Conservation (phyloP, 306 rosid genomes). For the Crataegus laevigata region DNA sequence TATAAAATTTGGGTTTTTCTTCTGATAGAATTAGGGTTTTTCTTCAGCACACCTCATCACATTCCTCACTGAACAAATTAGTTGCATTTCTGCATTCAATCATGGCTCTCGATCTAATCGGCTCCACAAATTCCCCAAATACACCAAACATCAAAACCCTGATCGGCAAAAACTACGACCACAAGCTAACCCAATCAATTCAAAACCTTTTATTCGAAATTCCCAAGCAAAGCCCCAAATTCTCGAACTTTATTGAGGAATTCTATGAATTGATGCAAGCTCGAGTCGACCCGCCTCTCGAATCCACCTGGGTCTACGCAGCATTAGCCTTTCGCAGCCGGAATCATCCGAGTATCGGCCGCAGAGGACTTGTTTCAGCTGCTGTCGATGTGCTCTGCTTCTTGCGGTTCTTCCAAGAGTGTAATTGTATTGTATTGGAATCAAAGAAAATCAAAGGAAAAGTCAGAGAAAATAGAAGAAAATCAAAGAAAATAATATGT, state of each 20-base stretch:
- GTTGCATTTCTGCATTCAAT: background rate
- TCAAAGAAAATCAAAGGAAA: too few relatives aligned
- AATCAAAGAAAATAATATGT: too few relatives aligned
- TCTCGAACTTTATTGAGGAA: conserved; percentile 20
- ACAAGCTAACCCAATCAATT: conserved; percentile 39
- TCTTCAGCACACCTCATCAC: background rate
- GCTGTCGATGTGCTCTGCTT: conserved; percentile 40
- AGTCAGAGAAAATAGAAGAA: too few relatives aligned
- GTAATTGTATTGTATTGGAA: too few relatives aligned
- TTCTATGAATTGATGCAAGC: conserved; percentile 55
- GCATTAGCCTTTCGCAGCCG: conserved; percentile 38
- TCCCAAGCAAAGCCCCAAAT: conserved; percentile 19
- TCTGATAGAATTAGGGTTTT: conserved; percentile 8
- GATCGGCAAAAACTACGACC: conserved; percentile 32
- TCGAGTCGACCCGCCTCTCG: conserved; percentile 52
- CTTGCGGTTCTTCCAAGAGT: conserved; percentile 43
- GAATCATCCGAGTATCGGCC: conserved; percentile 21
- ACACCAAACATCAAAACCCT: conserved; percentile 8
- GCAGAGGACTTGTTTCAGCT: conserved; percentile 46
- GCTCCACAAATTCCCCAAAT: conserved; percentile 11
- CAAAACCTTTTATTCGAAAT: conserved; percentile 37
- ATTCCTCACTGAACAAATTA: background rate
- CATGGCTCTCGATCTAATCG: conserved; percentile 28
- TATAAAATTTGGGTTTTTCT: too few relatives aligned
- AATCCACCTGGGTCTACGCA: conserved; percentile 64